A percentile compares a stretch with the other conserved stretches of the same genome.
Evolutionary conservation across 2,329 filamentous ascomycete genomes (phyloP).

Genomic region (Hypoxylon sp.): DNA sequence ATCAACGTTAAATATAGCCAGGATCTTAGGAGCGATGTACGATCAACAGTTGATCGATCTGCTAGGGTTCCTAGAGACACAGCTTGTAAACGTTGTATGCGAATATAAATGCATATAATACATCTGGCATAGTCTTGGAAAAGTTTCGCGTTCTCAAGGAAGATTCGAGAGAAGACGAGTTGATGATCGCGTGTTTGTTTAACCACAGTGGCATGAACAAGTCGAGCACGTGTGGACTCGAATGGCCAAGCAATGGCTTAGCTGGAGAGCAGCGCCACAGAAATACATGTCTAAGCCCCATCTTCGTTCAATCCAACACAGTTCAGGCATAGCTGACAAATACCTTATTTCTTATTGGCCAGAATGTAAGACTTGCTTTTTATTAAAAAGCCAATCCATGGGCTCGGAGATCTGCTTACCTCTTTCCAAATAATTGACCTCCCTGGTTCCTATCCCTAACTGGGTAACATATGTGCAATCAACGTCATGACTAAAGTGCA

Average conservation of each 20-base stretch:
- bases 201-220: conserved; percentile 1
- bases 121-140: neutral
- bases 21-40: conserved; percentile 10
- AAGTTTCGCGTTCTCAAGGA: neutral
- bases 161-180: neutral
- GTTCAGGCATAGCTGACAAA: conserved; percentile 28
- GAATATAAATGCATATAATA: neutral
- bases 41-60: conserved; percentile 7
- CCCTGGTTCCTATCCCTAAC: conserved; percentile 4
- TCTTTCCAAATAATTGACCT: conserved; percentile 27
- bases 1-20: conserved; percentile 22
- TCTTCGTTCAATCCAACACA: neutral
- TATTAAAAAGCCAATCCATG: conserved; percentile 5
- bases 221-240: conserved; percentile 35
- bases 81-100: neutral
- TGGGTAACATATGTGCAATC: conserved; percentile 2
- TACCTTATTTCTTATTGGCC: conserved; percentile 17
- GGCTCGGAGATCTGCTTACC: conserved; percentile 24
- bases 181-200: neutral
- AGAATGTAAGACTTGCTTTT: neutral
- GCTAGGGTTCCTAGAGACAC: conserved; percentile 11
- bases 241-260: conserved; percentile 38
- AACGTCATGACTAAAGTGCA: neutral
- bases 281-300: conserved; percentile 19
- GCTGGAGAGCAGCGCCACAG: conserved; percentile 14